Evolutionary conservation across 305 asterid genomes (phyloP).

Genomic region (Rubia occidens): DNA sequence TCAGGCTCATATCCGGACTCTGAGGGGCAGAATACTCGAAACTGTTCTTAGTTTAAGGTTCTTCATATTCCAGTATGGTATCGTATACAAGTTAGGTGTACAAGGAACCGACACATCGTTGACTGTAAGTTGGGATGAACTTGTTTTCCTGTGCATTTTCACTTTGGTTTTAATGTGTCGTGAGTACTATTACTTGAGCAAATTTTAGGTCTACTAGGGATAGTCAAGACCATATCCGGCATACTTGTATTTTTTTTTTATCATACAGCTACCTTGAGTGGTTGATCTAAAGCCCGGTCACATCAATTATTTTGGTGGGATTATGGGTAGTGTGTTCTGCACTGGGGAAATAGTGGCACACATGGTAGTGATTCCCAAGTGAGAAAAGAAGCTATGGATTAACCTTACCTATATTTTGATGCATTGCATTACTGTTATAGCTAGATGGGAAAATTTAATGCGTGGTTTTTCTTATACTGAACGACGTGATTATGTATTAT

Average conservation of each 20-base stretch:
- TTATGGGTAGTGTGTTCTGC: neutral
- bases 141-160: neutral
- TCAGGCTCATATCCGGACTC: slow-evolving; percentile 88
- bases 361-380: neutral
- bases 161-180: slow-evolving; percentile 6
- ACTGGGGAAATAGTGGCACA: neutral
- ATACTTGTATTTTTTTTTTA: neutral
- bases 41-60: slow-evolving; percentile 85
- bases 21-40: slow-evolving; percentile 86
- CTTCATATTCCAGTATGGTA: slow-evolving; percentile 88
- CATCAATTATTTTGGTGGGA: neutral
- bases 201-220: neutral
- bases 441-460: neutral
- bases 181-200: neutral
- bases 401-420: too few species aligned
- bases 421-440: neutral
- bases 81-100: slow-evolving; percentile 68
- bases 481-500: neutral
- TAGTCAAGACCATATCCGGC: neutral
- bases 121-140: slow-evolving; percentile 39
- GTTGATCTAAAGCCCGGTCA: neutral
- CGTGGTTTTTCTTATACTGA: neutral
- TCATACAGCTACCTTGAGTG: neutral
- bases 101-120: slow-evolving; percentile 69
- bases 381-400: neutral